A percentile compares a stretch with the other conserved stretches of the same genome.
Conservation (phyloP, 2,329 filamentous ascomycete species). For the Cytospora schulzeri region DNA sequence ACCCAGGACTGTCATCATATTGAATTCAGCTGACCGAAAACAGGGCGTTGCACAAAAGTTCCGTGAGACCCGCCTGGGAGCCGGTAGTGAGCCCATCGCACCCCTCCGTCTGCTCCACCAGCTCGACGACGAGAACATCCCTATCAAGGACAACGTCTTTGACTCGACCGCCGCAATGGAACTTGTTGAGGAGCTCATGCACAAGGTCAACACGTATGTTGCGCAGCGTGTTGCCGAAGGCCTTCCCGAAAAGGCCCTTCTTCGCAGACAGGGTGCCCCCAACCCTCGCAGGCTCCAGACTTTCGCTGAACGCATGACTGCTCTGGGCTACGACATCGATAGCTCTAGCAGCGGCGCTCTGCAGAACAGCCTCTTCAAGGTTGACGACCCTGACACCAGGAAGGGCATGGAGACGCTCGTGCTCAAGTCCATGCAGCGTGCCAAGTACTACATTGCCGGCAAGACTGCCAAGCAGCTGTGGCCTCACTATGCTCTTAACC, state of each 20-base stretch:
- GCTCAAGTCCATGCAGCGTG: conserved; percentile 92
- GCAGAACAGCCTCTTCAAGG: conserved; percentile 92
- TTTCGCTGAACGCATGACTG: conserved; percentile 90
- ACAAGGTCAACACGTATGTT: conserved; percentile 89
- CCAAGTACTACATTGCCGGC: conserved; percentile 89
- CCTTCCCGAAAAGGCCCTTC: conserved; percentile 87
- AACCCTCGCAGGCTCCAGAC: conserved; percentile 87
- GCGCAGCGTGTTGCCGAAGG: conserved; percentile 79
- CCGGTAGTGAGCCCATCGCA: conserved; percentile 76
- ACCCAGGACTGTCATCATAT: not conserved
- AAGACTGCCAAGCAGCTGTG: conserved; percentile 77
- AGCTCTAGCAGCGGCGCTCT: conserved; percentile 84
- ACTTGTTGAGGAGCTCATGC: conserved; percentile 90
- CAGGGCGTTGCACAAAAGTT: conserved; percentile 84
- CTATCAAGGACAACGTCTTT: conserved; percentile 95
- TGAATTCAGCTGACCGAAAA: conserved; percentile 30
- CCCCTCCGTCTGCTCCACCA: conserved; percentile 89
- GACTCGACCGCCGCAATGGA: conserved; percentile 87
- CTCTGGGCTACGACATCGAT: conserved; percentile 88
- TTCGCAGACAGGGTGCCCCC: conserved; percentile 82
- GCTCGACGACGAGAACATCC: conserved; percentile 96
- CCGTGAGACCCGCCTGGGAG: conserved; percentile 81
- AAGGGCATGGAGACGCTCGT: conserved; percentile 98
- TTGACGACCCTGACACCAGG: conserved; percentile 84
- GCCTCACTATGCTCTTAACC: conserved; percentile 88